Evolutionary conservation across 495 filamentous ascomycete genomes (phyloP).

Genomic region (Aspergillus hancockii): DNA sequence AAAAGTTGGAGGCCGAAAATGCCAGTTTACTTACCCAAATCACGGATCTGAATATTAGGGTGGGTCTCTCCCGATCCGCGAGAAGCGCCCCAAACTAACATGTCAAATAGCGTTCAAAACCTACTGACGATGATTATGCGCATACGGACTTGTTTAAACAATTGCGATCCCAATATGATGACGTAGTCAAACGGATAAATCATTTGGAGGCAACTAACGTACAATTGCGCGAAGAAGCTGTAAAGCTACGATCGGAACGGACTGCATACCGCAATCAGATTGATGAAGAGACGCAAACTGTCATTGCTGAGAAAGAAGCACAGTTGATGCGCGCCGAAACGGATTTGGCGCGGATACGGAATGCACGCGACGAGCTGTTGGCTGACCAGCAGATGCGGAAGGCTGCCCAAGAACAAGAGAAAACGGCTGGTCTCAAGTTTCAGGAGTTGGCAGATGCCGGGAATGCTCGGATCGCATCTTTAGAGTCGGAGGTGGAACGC

Average conservation of each 20-base stretch:
- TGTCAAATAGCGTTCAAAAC: slow-evolving; percentile 55
- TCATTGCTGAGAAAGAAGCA: slow-evolving; percentile 73
- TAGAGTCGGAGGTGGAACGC: slow-evolving; percentile 81
- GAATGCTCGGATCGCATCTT: slow-evolving; percentile 69
- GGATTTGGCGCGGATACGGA: slow-evolving; percentile 81
- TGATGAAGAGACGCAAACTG: slow-evolving; percentile 71
- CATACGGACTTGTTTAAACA: slow-evolving; percentile 90
- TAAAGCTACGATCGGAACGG: slow-evolving; percentile 80
- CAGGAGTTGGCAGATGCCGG: slow-evolving; percentile 77
- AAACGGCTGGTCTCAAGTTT: slow-evolving; percentile 63
- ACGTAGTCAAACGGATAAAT: slow-evolving; percentile 88
- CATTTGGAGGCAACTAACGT: slow-evolving; percentile 86
- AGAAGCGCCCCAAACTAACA: slow-evolving; percentile 15
- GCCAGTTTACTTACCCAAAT: slow-evolving; percentile 76
- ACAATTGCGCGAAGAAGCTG: slow-evolving; percentile 78
- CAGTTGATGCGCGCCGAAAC: slow-evolving; percentile 79
- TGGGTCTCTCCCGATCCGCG: slow-evolving; percentile 21
- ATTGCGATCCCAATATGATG: slow-evolving; percentile 86
- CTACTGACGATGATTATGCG: slow-evolving; percentile 91
- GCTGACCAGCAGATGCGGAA: slow-evolving; percentile 82
- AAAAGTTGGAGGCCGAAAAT: slow-evolving; percentile 76
- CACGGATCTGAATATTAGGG: slow-evolving; percentile 65
- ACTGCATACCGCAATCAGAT: slow-evolving; percentile 77
- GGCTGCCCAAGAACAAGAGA: slow-evolving; percentile 74
- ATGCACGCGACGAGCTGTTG: slow-evolving; percentile 76